A percentile compares a stretch with the other conserved stretches of the same genome.
Evolutionary conservation across 208 protist species (phyloP).

Genomic region (Endotrypanum monterogeii): DNA sequence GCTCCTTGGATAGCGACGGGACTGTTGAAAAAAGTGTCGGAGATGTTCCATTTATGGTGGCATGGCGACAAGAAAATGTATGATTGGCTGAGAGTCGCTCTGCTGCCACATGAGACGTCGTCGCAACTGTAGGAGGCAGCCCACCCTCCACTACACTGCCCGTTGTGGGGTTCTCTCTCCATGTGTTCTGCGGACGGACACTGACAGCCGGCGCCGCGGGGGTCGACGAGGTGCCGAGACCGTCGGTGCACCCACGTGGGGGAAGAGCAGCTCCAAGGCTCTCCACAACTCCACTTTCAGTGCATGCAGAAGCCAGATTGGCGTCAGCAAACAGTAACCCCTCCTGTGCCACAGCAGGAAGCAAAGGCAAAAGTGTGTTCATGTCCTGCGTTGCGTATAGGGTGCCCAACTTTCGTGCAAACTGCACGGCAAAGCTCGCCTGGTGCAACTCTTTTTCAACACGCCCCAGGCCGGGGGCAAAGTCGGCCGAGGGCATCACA

Average conservation of each 20-base stretch:
- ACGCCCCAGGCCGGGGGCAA: conserved; percentile 17
- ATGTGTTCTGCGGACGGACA: neutral
- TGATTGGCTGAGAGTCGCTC: conserved; percentile 3
- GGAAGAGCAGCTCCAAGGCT: neutral
- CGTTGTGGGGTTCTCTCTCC: neutral
- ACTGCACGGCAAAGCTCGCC: conserved; percentile 43
- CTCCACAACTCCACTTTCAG: conserved; percentile 7
- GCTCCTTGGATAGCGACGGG: conserved; percentile 8
- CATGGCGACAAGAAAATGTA: neutral
- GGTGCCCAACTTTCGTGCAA: conserved; percentile 69
- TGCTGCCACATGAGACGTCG: conserved; percentile 3
- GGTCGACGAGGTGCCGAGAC: neutral
- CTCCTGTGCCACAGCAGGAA: conserved; percentile 14
- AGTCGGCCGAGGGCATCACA: conserved; percentile 19
- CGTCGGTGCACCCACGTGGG: conserved; percentile 14
- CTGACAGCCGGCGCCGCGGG: neutral
- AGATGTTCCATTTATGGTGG: neutral
- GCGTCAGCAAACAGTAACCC: neutral
- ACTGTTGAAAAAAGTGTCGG: conserved; percentile 17
- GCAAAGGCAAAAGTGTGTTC: conserved; percentile 55
- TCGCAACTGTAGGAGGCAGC: conserved; percentile 17
- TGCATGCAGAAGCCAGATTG: neutral
- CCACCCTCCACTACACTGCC: conserved; percentile 1
- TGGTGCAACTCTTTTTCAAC: conserved; percentile 36
- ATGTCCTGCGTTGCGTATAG: conserved; percentile 80